Evolutionary conservation across 1,284 basidiomycete species (phyloP).

Genomic region (Fomitopsis betulina): DNA sequence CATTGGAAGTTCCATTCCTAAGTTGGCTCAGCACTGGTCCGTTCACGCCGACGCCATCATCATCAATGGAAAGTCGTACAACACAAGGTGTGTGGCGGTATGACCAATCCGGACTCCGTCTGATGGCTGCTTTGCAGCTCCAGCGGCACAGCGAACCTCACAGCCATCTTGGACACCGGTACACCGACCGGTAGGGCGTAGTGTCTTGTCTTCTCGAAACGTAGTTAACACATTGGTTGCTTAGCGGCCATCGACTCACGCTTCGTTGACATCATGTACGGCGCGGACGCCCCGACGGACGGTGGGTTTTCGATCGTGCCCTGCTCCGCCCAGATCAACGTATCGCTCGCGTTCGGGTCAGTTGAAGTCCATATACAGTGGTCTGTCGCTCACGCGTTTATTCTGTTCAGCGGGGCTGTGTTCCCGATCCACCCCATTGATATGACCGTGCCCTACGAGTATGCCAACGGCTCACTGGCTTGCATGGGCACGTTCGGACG

Average conservation of each 20-base stretch:
- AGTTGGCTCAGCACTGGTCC: constrained; percentile 1
- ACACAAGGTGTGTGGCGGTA: constrained; percentile 1
- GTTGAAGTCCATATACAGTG: neutral
- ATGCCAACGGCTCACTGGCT: neutral
- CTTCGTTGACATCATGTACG: constrained; percentile 6
- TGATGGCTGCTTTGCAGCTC: neutral
- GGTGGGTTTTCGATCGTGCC: neutral
- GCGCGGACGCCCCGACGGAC: neutral
- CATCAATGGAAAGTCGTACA: constrained; percentile 7
- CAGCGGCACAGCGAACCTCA: neutral
- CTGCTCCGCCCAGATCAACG: constrained; percentile 2
- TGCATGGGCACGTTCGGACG: constrained; percentile 2
- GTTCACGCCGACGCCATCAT: constrained; percentile 2
- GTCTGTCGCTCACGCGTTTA: neutral
- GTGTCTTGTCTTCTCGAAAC: neutral
- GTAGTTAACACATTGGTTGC: neutral
- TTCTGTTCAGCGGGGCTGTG: neutral
- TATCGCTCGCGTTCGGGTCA: constrained; percentile 4
- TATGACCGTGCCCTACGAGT: neutral
- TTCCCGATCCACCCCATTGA: constrained; percentile 6
- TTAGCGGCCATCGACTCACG: constrained; percentile 2
- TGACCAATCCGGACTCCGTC: too few species aligned
- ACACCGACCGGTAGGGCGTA: constrained; percentile 2
- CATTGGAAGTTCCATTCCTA: neutral
- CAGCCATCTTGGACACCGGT: constrained; percentile 5